Evolutionary conservation across 2,329 filamentous ascomycete genomes (phyloP).

Genomic region (Paecilomyces sp.): DNA sequence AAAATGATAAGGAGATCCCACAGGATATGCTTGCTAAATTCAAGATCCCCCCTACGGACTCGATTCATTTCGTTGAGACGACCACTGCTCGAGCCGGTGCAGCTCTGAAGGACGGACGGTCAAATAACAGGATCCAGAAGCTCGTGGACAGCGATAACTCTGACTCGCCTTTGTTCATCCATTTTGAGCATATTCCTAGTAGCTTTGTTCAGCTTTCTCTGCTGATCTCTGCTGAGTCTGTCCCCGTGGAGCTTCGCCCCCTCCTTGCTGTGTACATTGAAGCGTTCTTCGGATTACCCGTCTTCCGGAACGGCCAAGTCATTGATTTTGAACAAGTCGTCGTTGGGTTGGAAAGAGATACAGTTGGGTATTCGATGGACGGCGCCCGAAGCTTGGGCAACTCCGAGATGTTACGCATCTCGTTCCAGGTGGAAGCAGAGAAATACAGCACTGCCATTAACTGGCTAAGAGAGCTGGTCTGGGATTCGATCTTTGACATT

Average conservation of each 20-base stretch:
- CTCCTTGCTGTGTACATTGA: slow-evolving; percentile 77
- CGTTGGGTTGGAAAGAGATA: slow-evolving; percentile 83
- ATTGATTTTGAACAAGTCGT: slow-evolving; percentile 90
- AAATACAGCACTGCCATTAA: slow-evolving; percentile 77
- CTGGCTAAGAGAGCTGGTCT: slow-evolving; percentile 82
- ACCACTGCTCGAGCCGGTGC: slow-evolving; percentile 74
- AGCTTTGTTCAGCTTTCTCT: slow-evolving; percentile 85
- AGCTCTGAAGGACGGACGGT: slow-evolving; percentile 62
- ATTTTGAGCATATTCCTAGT: slow-evolving; percentile 90
- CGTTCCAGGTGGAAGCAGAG: slow-evolving; percentile 78
- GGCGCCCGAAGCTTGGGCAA: slow-evolving; percentile 64
- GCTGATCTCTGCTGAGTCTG: slow-evolving; percentile 67
- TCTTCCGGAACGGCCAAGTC: slow-evolving; percentile 65
- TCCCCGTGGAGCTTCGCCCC: slow-evolving; percentile 78
- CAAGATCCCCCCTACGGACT: slow-evolving; percentile 74
- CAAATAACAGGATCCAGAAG: slow-evolving; percentile 64
- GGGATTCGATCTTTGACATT: slow-evolving; percentile 80
- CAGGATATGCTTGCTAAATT: slow-evolving; percentile 72
- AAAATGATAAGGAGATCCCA: slow-evolving; percentile 85
- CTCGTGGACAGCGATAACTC: slow-evolving; percentile 63
- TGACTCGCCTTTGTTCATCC: slow-evolving; percentile 75
- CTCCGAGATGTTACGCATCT: slow-evolving; percentile 71
- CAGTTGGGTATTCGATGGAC: slow-evolving; percentile 72
- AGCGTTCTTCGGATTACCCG: slow-evolving; percentile 91
- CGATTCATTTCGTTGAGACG: slow-evolving; percentile 90